Percentiles rank a stretch among this genome's conserved stretches.
phyloP scores from a whole-genome alignment of 1,284 basidiomycete genomes.

The Trametes polyzona region DNA sequence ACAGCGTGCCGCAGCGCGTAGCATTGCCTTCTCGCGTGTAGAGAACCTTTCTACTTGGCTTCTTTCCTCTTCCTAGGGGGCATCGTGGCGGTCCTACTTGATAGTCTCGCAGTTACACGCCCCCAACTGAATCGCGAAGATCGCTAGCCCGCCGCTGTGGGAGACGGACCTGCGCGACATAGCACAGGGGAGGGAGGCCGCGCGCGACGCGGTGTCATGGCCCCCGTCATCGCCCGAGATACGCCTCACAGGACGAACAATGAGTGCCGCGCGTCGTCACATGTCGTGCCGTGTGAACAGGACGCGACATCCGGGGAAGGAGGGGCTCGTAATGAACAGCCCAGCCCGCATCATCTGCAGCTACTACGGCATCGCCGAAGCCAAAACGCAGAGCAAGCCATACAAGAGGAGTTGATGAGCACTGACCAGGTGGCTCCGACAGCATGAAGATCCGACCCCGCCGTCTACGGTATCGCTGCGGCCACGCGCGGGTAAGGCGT shows the following conservation, averaged over 20 bases:
- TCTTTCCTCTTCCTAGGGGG: slow-evolving; percentile 2
- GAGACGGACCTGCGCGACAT: neutral
- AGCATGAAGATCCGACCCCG: slow-evolving; percentile 11
- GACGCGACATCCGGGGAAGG: slow-evolving; percentile 6
- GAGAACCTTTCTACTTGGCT: neutral
- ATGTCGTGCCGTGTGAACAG: slow-evolving; percentile 18
- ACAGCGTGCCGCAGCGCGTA: slow-evolving; percentile 4
- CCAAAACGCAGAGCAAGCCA: neutral
- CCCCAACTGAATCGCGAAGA: slow-evolving; percentile 5
- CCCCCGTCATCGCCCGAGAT: slow-evolving; percentile 11
- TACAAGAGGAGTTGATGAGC: neutral
- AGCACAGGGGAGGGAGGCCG: slow-evolving; percentile 3
- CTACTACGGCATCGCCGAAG: slow-evolving; percentile 8
- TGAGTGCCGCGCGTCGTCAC: slow-evolving; percentile 16
- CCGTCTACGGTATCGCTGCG: neutral
- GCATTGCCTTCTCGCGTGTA: slow-evolving; percentile 14
- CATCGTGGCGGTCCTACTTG: slow-evolving; percentile 9
- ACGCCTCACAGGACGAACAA: slow-evolving; percentile 11
- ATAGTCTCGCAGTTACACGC: slow-evolving; percentile 1
- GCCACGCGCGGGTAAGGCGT: neutral
- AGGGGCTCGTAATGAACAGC: slow-evolving; percentile 5
- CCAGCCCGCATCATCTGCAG: neutral
- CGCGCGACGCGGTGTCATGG: slow-evolving; percentile 8
- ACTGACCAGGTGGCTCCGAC: neutral
- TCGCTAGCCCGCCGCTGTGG: slow-evolving; percentile 2